A percentile compares a stretch with the other conserved stretches of the same genome.
phyloP scores from a whole-genome alignment of 2,329 filamentous ascomycete species.

The Fusarium setosum region DNA sequence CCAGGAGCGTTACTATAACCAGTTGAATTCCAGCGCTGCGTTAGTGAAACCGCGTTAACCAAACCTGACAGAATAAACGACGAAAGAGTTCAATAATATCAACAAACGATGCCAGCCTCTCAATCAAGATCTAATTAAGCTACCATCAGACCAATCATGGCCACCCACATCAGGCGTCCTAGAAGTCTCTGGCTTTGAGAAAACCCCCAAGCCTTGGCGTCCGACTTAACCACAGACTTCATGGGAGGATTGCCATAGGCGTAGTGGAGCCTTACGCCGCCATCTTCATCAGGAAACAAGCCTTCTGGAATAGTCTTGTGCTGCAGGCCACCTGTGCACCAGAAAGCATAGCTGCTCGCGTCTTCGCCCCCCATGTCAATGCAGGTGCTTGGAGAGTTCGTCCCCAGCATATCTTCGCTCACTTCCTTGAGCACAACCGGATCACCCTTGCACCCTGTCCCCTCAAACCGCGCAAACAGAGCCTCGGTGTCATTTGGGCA shows the following conservation, averaged over 20 bases:
- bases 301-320: not conserved
- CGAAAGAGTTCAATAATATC: too few species aligned
- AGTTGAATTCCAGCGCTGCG: too few species aligned
- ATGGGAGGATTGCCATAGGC: not conserved
- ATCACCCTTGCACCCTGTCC: not conserved
- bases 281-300: slow-evolving; percentile 6
- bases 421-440: slow-evolving; percentile 1
- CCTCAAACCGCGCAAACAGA: slow-evolving; percentile 6
- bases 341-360: slow-evolving; percentile 15
- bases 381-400: not conserved
- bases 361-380: slow-evolving; percentile 18
- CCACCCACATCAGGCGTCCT: not conserved
- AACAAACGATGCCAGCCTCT: too few species aligned
- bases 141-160: not conserved
- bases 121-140: too few species aligned
- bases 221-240: not conserved
- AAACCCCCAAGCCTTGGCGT: not conserved
- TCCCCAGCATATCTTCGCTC: slow-evolving; percentile 1
- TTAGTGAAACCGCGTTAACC: too few species aligned
- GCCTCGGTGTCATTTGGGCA: slow-evolving; percentile 19
- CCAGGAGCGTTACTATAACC: too few species aligned
- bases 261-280: not conserved
- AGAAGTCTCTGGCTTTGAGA: not conserved
- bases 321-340: slow-evolving; percentile 8
- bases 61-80: too few species aligned